Percentiles rank a stretch among this genome's conserved stretches.
Evolutionary conservation across 441 rosid species (phyloP).

Genomic region (Croton laevigatus): DNA sequence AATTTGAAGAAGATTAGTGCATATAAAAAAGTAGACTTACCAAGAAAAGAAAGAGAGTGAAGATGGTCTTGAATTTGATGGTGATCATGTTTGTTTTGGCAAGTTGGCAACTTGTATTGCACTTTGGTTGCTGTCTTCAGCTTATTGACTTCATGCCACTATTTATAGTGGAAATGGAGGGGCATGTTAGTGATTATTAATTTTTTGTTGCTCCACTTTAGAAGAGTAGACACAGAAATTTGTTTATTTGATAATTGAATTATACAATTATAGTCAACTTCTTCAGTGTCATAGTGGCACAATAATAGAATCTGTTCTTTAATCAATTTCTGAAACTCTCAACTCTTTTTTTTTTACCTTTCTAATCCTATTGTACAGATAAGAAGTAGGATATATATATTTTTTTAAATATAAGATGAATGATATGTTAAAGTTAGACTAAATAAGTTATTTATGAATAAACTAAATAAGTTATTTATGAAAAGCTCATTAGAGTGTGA

Average conservation of each 20-base stretch:
- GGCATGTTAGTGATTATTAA: conserved; percentile 5
- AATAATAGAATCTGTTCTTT: too few species aligned
- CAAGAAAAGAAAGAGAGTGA: conserved; percentile 24
- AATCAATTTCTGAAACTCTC: too few species aligned
- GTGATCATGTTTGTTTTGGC: conserved; percentile 17
- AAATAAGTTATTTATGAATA: too few species aligned
- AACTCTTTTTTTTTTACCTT: too few species aligned
- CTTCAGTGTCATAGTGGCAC: too few species aligned
- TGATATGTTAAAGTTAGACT: too few species aligned
- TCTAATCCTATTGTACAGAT: too few species aligned
- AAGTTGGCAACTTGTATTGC: background rate
- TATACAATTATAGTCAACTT: background rate
- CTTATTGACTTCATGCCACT: background rate
- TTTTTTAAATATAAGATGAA: too few species aligned
- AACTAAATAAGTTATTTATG: too few species aligned
- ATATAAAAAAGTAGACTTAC: conserved; percentile 18
- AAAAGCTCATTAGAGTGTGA: too few species aligned
- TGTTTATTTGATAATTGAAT: background rate
- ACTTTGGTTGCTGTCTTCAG: background rate
- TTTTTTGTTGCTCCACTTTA: background rate
- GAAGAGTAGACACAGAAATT: background rate
- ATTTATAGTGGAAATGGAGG: conserved; percentile 23
- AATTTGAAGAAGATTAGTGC: too few species aligned
- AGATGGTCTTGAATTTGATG: conserved; percentile 11
- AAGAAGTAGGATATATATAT: too few species aligned